Evolutionary conservation across 345 rosid species (phyloP).

Genomic region (Draba incana): DNA sequence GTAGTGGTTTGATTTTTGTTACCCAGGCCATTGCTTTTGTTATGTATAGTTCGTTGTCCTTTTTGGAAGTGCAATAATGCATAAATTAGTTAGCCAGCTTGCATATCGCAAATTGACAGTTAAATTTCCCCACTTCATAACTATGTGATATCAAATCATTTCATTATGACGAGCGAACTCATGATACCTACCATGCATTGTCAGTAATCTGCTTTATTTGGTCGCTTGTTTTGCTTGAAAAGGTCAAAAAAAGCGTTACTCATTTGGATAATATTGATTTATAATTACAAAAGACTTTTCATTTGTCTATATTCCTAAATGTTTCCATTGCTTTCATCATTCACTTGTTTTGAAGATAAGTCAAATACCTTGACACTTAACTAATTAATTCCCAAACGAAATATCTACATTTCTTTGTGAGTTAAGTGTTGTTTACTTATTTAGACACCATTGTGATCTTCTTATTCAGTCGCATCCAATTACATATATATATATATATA

Average conservation of each 20-base stretch:
- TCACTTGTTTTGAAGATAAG: constrained; percentile 20
- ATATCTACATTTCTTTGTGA: too few relatives aligned
- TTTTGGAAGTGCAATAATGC: constrained; percentile 28
- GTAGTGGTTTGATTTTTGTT: background rate
- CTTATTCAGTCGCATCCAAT: constrained; percentile 1
- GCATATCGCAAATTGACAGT: constrained; percentile 25
- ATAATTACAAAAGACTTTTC: constrained; percentile 3
- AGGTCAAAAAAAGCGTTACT: constrained; percentile 33
- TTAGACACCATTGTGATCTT: constrained; percentile 15
- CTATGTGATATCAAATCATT: constrained; percentile 43
- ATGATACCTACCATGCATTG: constrained; percentile 16
- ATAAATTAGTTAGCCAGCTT: constrained; percentile 29
- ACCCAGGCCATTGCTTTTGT: constrained; percentile 9
- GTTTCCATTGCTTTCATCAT: constrained; percentile 26
- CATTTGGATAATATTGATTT: constrained; percentile 29
- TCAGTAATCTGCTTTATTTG: constrained; percentile 35
- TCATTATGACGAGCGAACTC: constrained; percentile 36
- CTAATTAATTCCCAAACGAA: background rate
- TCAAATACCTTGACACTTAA: constrained; percentile 15
- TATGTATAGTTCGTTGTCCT: constrained; percentile 16
- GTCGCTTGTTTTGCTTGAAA: constrained; percentile 32
- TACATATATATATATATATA: constrained; percentile 9
- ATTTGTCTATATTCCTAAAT: background rate
- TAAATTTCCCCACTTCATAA: constrained; percentile 35
- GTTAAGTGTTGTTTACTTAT: background rate